These are phyloP conservation scores for Adansonia rubrostipa DNA, from an alignment of 441 rosid species.

Conservation along the genomic window DNA sequence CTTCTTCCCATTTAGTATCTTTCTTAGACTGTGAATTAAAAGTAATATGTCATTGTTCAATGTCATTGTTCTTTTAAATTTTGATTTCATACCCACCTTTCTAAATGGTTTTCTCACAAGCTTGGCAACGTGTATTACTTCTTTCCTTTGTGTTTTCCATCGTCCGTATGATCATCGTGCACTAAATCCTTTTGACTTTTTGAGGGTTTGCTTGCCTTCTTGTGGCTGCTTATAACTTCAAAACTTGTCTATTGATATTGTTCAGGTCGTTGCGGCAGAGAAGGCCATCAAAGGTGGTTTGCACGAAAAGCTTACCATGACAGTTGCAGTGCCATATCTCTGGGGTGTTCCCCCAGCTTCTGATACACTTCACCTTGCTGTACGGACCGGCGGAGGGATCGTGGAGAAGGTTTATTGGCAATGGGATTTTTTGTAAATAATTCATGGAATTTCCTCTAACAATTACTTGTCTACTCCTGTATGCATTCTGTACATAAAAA, in stretches of 20 bases:
- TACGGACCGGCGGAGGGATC: constrained; percentile 87
- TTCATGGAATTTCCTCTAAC: constrained; percentile 33
- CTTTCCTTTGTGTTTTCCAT: not conserved
- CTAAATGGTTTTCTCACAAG: not conserved
- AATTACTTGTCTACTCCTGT: constrained; percentile 12
- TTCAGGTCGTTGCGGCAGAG: constrained; percentile 74
- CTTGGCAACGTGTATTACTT: not conserved
- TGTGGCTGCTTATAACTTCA: not conserved
- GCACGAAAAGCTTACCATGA: constrained; percentile 88
- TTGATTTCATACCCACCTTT: not conserved
- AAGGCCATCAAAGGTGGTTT: constrained; percentile 78
- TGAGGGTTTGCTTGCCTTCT: not conserved
- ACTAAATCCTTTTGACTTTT: not conserved
- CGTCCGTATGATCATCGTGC: constrained; percentile 12
- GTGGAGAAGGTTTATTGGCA: constrained; percentile 90
- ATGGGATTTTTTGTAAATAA: constrained; percentile 75
- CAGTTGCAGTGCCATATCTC: constrained; percentile 86
- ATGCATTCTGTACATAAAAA: constrained; percentile 46
- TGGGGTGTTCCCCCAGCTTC: constrained; percentile 98
- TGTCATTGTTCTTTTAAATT: not conserved
- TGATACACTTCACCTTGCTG: constrained; percentile 90
- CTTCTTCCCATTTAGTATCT: not conserved
- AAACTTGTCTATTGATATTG: not conserved
- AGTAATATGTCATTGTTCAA: not conserved
- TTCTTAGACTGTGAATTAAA: constrained; percentile 5